A percentile compares a stretch with the other conserved stretches of the same genome.
Evolutionary conservation across 805 yeast genomes (phyloP).

Genomic region (Metschnikowia reukaufii): DNA sequence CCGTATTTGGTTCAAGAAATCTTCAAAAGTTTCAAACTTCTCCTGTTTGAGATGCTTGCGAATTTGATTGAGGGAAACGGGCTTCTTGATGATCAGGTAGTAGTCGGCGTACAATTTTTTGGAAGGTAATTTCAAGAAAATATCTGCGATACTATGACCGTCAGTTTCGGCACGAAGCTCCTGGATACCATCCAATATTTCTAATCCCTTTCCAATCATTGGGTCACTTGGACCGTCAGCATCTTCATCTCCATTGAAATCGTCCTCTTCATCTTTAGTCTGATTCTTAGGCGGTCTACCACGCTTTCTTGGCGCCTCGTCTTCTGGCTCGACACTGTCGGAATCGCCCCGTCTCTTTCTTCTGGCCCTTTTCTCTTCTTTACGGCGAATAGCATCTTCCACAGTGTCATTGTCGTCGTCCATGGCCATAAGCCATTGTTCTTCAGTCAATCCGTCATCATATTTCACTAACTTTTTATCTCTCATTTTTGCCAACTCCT

Average conservation of each 20-base stretch:
- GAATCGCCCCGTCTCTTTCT: conserved; percentile 34
- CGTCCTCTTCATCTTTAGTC: conserved; percentile 17
- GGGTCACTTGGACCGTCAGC: conserved; percentile 21
- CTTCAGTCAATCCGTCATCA: conserved; percentile 48
- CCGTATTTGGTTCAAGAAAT: conserved; percentile 60
- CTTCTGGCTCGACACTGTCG: conserved; percentile 14
- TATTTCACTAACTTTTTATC: conserved; percentile 30
- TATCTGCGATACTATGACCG: conserved; percentile 36
- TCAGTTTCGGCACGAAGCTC: conserved; percentile 43
- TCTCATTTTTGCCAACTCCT: conserved; percentile 27
- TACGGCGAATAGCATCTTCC: conserved; percentile 57
- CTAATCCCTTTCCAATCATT: conserved; percentile 25
- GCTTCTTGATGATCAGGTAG: conserved; percentile 59
- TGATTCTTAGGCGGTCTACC: conserved; percentile 7
- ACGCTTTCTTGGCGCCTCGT: conserved; percentile 10
- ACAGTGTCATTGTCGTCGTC: conserved; percentile 68
- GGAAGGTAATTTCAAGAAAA: conserved; percentile 71
- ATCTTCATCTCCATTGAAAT: conserved; percentile 24
- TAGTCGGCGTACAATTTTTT: conserved; percentile 81
- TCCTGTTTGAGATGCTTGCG: conserved; percentile 47
- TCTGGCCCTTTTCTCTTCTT: conserved; percentile 43
- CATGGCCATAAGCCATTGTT: conserved; percentile 35
- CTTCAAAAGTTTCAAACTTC: conserved; percentile 38
- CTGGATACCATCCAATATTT: conserved; percentile 45
- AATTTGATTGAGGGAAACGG: conserved; percentile 59